Base-by-base conservation (phyloP, 441 rosid species). In the Geranium incanum region DNA sequence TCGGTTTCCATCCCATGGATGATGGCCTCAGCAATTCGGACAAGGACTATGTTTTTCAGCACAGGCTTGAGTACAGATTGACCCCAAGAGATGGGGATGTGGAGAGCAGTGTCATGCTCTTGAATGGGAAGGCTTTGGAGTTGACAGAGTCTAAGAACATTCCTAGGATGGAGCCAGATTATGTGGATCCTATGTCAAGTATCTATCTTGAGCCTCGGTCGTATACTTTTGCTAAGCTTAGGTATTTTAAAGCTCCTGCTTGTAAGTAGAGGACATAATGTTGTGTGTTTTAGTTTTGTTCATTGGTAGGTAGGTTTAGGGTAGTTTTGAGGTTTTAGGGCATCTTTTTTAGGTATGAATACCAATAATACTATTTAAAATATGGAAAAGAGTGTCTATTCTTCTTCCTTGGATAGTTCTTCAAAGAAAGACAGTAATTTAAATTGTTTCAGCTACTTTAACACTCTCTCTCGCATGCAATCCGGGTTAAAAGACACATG, bases 1-100 rank as follows among this genome's bases (percentile, higher is more conserved):
- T 37, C 38, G 33, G 28, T 9, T 2, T 71, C 12, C 19, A 66
- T 28, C 18, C 33, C 8, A 5, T 64, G 1, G 36, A 55, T n/a
- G 19, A 5, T 19, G 38, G 16, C 33, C 1, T 68, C 15, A 3
- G 6, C 21, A 2, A 39, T 12, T 21, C 6, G 1, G 67, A 63
- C 28, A 12, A 39, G 8, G 43, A 39, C 11, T 8, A 7, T 43
- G 50, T 28, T 0, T 28, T 59, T 11, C n/a, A 52, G 1, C 73
- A 70, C 23, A 84, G 88, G 69, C 88, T 85, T 19, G 91, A 88
- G 78, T 88, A 84, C 66, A 92, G 87, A 72, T 75, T 91, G 86
- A 86, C 81, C 0, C 86, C 90, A 0, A 33, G 79, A 71, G 79
- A 71, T 68, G 93, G 88, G 7, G 76, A 91, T 67, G 80, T 88